A percentile compares a stretch with the other conserved stretches of the same genome.
Evolutionary conservation across 2,329 filamentous ascomycete species (phyloP).

Genomic region (Colletotrichum sp.): DNA sequence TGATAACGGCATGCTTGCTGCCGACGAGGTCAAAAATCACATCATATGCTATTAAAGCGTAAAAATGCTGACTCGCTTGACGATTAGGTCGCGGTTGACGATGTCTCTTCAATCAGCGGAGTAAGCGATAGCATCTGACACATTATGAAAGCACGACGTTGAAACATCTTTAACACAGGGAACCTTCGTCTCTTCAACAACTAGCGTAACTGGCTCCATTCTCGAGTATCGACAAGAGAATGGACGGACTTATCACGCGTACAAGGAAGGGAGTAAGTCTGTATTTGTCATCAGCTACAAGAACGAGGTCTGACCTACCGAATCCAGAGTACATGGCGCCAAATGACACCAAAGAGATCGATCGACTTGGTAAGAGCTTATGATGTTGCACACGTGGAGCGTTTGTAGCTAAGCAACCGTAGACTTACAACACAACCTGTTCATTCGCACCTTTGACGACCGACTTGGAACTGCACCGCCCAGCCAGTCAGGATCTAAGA

Average conservation of each 20-base stretch:
- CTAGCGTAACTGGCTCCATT: not conserved
- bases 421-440: not conserved
- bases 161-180: not conserved
- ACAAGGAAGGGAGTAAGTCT: not conserved
- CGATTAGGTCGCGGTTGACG: not conserved
- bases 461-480: not conserved
- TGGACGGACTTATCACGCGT: not conserved
- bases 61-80: not conserved
- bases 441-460: not conserved
- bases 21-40: not conserved
- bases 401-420: rapidly evolving
- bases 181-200: not conserved
- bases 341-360: not conserved
- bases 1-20: not conserved
- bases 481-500: not conserved
- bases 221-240: not conserved
- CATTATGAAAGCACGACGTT: not conserved
- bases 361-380: not conserved
- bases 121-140: not conserved
- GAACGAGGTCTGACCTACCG: not conserved
- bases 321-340: not conserved
- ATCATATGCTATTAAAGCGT: not conserved
- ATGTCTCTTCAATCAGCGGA: not conserved
- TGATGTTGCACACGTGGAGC: rapidly evolving
- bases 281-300: not conserved